Evolutionary conservation across 164 flowering plant genomes (phyloP).

Genomic region (Piper longum): DNA sequence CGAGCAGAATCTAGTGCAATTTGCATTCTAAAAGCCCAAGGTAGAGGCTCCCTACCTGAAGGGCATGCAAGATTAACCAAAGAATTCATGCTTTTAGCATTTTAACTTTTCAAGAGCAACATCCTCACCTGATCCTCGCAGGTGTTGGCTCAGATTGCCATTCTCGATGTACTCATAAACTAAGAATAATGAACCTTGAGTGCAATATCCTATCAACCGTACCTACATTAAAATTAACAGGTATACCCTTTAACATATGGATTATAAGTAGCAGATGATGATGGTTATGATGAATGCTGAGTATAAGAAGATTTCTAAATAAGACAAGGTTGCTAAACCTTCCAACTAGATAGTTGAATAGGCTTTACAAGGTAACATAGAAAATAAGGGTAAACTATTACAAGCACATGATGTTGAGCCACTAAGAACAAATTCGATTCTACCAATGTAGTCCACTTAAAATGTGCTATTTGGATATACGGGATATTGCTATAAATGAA

Average conservation of each 20-base stretch:
- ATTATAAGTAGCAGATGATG: no score
- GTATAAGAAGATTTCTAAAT: no score
- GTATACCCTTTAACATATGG: neutral
- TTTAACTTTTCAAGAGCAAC: neutral
- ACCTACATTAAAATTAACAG: slow-evolving; percentile 26
- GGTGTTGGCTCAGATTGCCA: slow-evolving; percentile 76
- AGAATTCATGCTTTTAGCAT: neutral
- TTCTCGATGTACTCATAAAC: slow-evolving; percentile 86
- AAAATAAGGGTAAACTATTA: no score
- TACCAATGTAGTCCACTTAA: no score
- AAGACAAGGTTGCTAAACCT: no score
- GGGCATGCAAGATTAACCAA: slow-evolving; percentile 3
- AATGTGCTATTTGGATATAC: no score
- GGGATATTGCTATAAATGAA: no score
- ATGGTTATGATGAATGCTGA: no score
- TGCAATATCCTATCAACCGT: slow-evolving; percentile 87
- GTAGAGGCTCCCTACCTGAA: slow-evolving; percentile 51
- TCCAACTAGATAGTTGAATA: no score
- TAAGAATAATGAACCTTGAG: slow-evolving; percentile 62
- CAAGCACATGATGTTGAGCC: no score
- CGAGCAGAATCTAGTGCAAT: slow-evolving; percentile 96
- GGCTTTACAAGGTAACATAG: no score
- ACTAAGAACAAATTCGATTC: no score
- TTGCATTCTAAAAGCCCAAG: slow-evolving; percentile 80
- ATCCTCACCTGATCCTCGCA: slow-evolving; percentile 53